Conservation (phyloP, 177 flowering plant genomes). For the Vitis hybrid region DNA sequence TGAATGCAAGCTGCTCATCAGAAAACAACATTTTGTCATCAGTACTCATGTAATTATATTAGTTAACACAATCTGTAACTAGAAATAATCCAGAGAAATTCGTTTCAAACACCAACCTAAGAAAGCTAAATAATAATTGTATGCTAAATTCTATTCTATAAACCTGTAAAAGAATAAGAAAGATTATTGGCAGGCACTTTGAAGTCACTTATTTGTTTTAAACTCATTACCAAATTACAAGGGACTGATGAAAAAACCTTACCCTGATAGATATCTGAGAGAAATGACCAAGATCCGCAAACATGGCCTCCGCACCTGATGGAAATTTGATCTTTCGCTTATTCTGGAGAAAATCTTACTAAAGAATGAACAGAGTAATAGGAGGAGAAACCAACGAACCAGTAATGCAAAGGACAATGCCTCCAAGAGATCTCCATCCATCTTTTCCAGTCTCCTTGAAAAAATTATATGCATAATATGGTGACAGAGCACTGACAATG, state of each 20-base stretch:
- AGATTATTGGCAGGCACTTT: background rate
- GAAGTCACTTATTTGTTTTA: background rate
- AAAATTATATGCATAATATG: constrained; percentile 47
- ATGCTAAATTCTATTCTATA: no score
- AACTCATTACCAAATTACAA: no score
- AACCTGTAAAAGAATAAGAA: no score
- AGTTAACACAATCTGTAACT: no score
- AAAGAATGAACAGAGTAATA: background rate
- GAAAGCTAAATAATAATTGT: no score
- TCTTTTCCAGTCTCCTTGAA: constrained; percentile 41
- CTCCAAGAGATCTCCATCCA: constrained; percentile 67
- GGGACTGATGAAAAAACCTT: constrained; percentile 1
- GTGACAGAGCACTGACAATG: constrained; percentile 50
- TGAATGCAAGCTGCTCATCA: constrained; percentile 56
- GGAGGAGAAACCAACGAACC: constrained; percentile 27
- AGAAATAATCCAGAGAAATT: no score
- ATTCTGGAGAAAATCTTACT: background rate
- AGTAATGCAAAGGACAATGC: constrained; percentile 56
- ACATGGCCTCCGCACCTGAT: constrained; percentile 79
- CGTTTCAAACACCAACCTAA: no score
- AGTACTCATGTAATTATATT: no score
- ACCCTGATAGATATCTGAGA: constrained; percentile 57
- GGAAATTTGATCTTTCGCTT: background rate
- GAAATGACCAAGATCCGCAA: constrained; percentile 79
- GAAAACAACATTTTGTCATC: constrained; percentile 3